These are phyloP conservation scores for Tricholomella constricta DNA, from an alignment of 768 basidiomycete genomes.

Conservation along the genomic window DNA sequence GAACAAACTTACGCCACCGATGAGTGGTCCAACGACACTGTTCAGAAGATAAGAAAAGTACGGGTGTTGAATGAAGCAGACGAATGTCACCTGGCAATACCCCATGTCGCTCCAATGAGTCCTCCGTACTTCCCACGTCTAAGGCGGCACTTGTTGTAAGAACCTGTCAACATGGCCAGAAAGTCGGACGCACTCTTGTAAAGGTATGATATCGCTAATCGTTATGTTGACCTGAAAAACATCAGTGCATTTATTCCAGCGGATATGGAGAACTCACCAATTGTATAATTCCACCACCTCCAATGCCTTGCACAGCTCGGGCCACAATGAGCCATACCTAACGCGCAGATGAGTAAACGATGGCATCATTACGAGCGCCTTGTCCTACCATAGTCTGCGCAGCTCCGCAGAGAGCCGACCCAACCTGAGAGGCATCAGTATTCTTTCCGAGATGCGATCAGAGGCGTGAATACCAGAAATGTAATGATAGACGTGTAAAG, in stretches of 20 bases:
- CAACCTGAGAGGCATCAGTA: conserved; percentile 46
- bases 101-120: conserved; percentile 79
- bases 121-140: conserved; percentile 82
- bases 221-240: conserved; percentile 60
- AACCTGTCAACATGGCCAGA: not conserved
- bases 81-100: conserved; percentile 47
- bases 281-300: conserved; percentile 79
- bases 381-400: conserved; percentile 64
- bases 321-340: conserved; percentile 72
- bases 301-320: conserved; percentile 82
- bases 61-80: not conserved
- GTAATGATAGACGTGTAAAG: conserved; percentile 64
- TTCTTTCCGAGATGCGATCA: not conserved
- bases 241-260: not conserved
- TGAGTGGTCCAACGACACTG: conserved; percentile 73
- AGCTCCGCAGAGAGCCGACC: conserved; percentile 80
- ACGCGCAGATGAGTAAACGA: not conserved
- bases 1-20: conserved; percentile 67
- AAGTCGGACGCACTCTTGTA: conserved; percentile 61
- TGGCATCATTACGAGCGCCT: not conserved
- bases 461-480: conserved; percentile 54
- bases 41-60: conserved; percentile 2
- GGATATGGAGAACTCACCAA: conserved; percentile 39
- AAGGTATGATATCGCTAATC: conserved; percentile 80
- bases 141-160: conserved; percentile 1